phyloP scores from a whole-genome alignment of 306 rosid species.

The Astragalus glycyphyllos region DNA sequence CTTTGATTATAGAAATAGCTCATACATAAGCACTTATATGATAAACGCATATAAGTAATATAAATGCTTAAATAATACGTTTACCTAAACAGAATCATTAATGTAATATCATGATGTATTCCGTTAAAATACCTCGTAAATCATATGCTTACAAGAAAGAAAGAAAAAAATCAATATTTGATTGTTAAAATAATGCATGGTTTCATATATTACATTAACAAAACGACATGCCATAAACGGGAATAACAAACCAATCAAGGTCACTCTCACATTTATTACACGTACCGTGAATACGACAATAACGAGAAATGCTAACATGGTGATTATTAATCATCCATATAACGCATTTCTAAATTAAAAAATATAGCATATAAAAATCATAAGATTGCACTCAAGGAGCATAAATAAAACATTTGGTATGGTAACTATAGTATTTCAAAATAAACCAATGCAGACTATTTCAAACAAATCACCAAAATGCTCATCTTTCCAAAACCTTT shows the following conservation, averaged over 20 bases:
- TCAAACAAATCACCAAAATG: slow-evolving; percentile 27
- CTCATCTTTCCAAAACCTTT: neutral
- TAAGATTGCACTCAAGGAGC: slow-evolving; percentile 4
- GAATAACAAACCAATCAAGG: slow-evolving; percentile 25
- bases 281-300: slow-evolving; percentile 27
- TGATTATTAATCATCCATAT: slow-evolving; percentile 10
- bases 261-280: slow-evolving; percentile 25
- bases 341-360: slow-evolving; percentile 9
- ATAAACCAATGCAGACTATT: slow-evolving; percentile 18
- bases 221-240: slow-evolving; percentile 28
- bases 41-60: too few relatives aligned
- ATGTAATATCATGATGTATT: neutral
- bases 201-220: slow-evolving; percentile 4
- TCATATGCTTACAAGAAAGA: slow-evolving; percentile 9
- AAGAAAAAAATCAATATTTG: slow-evolving; percentile 8
- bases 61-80: too few relatives aligned
- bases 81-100: too few relatives aligned
- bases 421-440: neutral
- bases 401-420: slow-evolving; percentile 16
- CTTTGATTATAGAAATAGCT: too few relatives aligned
- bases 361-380: slow-evolving; percentile 2
- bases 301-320: slow-evolving; percentile 22
- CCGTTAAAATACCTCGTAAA: slow-evolving; percentile 10
- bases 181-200: slow-evolving; percentile 7
- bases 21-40: too few relatives aligned